These are phyloP conservation scores for Backusella australiensis DNA, from an alignment of 192 early-diverging fungal species.

Conservation along the genomic window DNA sequence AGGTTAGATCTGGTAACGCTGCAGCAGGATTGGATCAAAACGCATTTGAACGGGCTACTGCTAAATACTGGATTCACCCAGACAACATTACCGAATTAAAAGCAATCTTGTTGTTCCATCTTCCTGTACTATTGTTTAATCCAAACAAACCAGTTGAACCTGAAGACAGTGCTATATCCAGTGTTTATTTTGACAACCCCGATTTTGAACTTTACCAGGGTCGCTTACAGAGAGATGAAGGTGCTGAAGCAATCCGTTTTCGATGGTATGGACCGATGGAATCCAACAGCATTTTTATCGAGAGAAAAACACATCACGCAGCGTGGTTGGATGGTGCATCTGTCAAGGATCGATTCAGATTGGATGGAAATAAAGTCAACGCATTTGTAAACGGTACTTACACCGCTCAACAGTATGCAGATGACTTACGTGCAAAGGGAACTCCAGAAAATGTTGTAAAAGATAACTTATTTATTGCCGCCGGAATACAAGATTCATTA, in stretches of 20 bases:
- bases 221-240: constrained; percentile 85
- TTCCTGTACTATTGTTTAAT: constrained; percentile 91
- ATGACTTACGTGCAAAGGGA: constrained; percentile 6
- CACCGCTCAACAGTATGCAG: constrained; percentile 35
- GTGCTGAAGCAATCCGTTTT: constrained; percentile 87
- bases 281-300: constrained; percentile 26
- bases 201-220: constrained; percentile 87
- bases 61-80: constrained; percentile 97
- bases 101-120: constrained; percentile 82
- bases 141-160: constrained; percentile 61
- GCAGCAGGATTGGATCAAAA: constrained; percentile 28
- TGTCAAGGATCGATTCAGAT: constrained; percentile 87
- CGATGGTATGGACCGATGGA: constrained; percentile 84
- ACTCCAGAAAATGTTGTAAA: constrained; percentile 4
- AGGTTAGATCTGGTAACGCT: constrained; percentile 20
- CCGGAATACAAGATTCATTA: constrained; percentile 55
- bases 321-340: constrained; percentile 80
- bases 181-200: constrained; percentile 95
- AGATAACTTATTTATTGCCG: constrained; percentile 42
- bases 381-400: constrained; percentile 74
- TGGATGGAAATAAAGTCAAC: constrained; percentile 93
- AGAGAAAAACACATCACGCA: constrained; percentile 35
- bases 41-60: constrained; percentile 78
- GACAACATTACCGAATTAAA: constrained; percentile 97
- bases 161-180: constrained; percentile 83